Evolutionary conservation across 768 basidiomycete species (phyloP).

Genomic region (Russula dissimulans): DNA sequence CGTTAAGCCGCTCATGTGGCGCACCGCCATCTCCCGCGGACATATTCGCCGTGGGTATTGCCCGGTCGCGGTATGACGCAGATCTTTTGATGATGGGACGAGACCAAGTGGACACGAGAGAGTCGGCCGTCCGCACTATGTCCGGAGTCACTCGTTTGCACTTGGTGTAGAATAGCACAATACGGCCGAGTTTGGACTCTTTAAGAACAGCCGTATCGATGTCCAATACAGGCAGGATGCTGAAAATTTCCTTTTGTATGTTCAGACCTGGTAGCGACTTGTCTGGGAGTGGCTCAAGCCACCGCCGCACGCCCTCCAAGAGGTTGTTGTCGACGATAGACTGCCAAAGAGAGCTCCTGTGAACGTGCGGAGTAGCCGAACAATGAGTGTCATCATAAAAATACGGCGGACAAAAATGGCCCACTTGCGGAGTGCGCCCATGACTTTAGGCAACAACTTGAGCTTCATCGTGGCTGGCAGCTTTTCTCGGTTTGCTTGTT

Average conservation of each 20-base stretch:
- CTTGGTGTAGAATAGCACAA: constrained; percentile 93
- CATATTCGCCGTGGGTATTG: constrained; percentile 49
- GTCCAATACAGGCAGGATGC: constrained; percentile 77
- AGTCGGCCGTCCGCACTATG: constrained; percentile 71
- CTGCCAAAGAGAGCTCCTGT: constrained; percentile 74
- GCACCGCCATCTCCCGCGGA: constrained; percentile 30
- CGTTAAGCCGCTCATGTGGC: constrained; percentile 48
- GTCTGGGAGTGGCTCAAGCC: constrained; percentile 93
- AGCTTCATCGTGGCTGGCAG: constrained; percentile 81
- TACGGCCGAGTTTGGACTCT: constrained; percentile 80
- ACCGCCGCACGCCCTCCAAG: constrained; percentile 77
- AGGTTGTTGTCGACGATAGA: constrained; percentile 95
- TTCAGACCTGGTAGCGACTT: constrained; percentile 89
- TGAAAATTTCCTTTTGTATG: constrained; percentile 89
- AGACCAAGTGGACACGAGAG: constrained; percentile 80
- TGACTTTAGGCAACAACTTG: constrained; percentile 75
- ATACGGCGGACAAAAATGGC: constrained; percentile 22
- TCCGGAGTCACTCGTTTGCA: constrained; percentile 81
- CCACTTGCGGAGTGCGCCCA: constrained; percentile 89
- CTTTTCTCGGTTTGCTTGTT: constrained; percentile 68
- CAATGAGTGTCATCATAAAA: background rate
- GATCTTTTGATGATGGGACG: constrained; percentile 87
- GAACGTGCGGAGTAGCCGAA: constrained; percentile 12
- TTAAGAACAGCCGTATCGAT: constrained; percentile 88
- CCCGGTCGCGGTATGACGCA: constrained; percentile 68